These are phyloP conservation scores for Acanthochlamys bracteata DNA, from an alignment of 106 monocot genomes.

Conservation along the genomic window DNA sequence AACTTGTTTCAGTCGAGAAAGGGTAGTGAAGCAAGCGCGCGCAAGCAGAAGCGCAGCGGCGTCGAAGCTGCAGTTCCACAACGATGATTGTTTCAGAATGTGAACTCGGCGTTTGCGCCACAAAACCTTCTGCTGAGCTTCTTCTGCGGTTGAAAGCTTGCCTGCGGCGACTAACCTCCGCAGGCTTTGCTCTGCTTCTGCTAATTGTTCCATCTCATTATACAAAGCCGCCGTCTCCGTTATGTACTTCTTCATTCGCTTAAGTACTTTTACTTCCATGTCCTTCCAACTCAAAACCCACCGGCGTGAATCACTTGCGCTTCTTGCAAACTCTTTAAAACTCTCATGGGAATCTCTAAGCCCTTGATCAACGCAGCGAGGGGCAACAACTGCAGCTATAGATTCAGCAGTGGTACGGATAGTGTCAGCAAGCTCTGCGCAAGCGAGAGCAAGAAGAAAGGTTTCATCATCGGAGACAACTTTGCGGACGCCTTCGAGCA, in stretches of 20 bases:
- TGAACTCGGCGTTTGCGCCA: constrained; percentile 47
- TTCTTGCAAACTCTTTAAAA: constrained; percentile 25
- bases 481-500: constrained; percentile 38
- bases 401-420: constrained; percentile 26
- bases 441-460: constrained; percentile 60
- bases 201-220: constrained; percentile 49
- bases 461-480: constrained; percentile 65
- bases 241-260: constrained; percentile 54
- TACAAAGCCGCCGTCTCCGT: constrained; percentile 27
- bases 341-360: constrained; percentile 22
- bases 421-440: constrained; percentile 53
- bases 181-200: constrained; percentile 46
- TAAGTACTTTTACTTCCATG: constrained; percentile 49
- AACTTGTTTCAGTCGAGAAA: constrained; percentile 47
- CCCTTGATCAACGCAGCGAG: constrained; percentile 27
- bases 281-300: constrained; percentile 47
- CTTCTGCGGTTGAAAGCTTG: constrained; percentile 23
- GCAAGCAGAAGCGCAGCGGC: constrained; percentile 29
- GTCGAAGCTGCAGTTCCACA: constrained; percentile 55
- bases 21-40: constrained; percentile 39
- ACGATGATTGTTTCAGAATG: constrained; percentile 40
- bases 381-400: constrained; percentile 10
- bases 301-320: constrained; percentile 29
- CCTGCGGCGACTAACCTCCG: constrained; percentile 17
- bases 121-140: constrained; percentile 42